Evolutionary conservation across 2,329 filamentous ascomycete genomes (phyloP).

Genomic region (Trichothecium sympodiale): DNA sequence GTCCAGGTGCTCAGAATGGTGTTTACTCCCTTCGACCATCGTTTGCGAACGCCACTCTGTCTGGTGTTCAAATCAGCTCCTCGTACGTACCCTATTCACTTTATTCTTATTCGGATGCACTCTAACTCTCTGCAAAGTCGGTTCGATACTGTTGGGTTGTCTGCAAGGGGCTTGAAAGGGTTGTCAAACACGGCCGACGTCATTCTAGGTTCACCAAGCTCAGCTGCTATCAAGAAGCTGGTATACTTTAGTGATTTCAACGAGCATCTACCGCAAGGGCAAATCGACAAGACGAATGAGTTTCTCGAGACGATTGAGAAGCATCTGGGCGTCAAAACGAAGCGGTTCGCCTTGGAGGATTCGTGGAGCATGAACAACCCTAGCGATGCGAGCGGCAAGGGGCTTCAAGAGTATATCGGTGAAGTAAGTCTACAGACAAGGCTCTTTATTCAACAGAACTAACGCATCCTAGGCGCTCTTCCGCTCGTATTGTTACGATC

Average conservation of each 20-base stretch:
- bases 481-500: constrained; percentile 19
- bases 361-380: constrained; percentile 13
- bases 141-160: constrained; percentile 11
- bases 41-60: constrained; percentile 5
- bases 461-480: constrained; percentile 16
- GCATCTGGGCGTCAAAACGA: constrained; percentile 8
- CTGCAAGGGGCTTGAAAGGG: constrained; percentile 14
- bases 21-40: constrained; percentile 18
- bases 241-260: neutral
- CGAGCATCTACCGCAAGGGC: no score
- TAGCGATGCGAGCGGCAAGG: constrained; percentile 8
- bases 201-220: constrained; percentile 5
- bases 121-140: no score
- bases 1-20: constrained; percentile 13
- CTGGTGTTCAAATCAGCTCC: constrained; percentile 8
- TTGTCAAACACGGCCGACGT: constrained; percentile 11
- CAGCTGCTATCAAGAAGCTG: constrained; percentile 1
- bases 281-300: neutral
- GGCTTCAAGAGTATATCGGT: constrained; percentile 16
- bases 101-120: no score
- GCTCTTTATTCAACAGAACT: neutral
- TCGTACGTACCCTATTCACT: constrained; percentile 9
- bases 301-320: constrained; percentile 16
- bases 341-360: constrained; percentile 9
- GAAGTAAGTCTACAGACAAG: constrained; percentile 11